phyloP scores from a whole-genome alignment of 1,284 basidiomycete species.

The Leccinum solheimii region DNA sequence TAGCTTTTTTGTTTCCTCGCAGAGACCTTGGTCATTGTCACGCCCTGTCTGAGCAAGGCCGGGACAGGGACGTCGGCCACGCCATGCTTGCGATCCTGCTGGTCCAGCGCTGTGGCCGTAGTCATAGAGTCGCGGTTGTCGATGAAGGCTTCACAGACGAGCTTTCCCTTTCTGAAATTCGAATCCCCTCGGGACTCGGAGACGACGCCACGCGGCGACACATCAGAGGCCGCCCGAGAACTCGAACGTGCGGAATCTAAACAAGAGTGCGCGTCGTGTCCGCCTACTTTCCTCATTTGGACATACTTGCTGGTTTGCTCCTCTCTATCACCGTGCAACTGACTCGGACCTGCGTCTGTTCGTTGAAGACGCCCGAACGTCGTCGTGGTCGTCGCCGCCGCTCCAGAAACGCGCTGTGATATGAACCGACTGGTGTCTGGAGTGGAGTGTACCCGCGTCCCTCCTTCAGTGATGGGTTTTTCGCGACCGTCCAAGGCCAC shows the following conservation, averaged over 20 bases:
- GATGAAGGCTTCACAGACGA: not conserved
- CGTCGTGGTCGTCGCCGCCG: conserved; percentile 18
- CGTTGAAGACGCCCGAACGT: conserved; percentile 20
- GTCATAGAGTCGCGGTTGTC: not conserved
- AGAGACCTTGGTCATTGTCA: conserved; percentile 86
- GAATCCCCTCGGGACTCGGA: not conserved
- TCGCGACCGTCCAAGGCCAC: conserved; percentile 12
- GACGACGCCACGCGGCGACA: not conserved
- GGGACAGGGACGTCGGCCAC: conserved; percentile 49
- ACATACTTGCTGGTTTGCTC: not conserved
- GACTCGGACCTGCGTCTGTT: conserved; percentile 3
- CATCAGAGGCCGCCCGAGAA: not conserved
- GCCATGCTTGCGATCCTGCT: conserved; percentile 16
- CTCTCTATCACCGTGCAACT: not conserved
- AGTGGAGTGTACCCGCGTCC: not conserved
- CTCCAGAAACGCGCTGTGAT: conserved; percentile 27
- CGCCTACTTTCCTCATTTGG: conserved; percentile 25
- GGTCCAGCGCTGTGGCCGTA: conserved; percentile 10
- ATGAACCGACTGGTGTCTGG: not conserved
- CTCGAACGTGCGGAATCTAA: not conserved
- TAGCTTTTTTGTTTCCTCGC: conserved; percentile 79
- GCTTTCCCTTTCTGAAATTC: not conserved
- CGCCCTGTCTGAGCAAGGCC: conserved; percentile 55
- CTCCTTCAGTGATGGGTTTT: conserved; percentile 1
- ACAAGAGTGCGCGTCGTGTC: not conserved